phyloP scores from a whole-genome alignment of 208 protist species.

The Acanthamoeba rhysodes region DNA sequence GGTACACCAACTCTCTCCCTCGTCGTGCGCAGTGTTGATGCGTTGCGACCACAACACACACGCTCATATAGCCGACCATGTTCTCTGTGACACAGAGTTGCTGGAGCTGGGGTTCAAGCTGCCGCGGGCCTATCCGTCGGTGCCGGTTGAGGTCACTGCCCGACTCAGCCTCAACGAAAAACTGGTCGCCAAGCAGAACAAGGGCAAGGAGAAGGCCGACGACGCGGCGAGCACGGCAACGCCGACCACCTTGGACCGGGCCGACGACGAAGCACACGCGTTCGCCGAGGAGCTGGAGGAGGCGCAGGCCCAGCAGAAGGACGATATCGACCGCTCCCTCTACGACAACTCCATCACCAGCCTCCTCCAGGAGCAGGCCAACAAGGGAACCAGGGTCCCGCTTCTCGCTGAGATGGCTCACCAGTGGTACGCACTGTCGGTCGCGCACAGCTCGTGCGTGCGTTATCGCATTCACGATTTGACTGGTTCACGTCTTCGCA shows the following conservation, averaged over 20 bases:
- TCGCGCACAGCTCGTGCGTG: too few species aligned
- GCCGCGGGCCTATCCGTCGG: not conserved
- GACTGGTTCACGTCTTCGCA: not conserved
- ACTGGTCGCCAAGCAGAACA: not conserved
- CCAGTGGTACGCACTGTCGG: not conserved
- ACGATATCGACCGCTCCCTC: not conserved
- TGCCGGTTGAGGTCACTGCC: not conserved
- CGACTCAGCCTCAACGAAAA: not conserved
- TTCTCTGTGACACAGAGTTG: not conserved
- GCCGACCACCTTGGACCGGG: not conserved
- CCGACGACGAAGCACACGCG: not conserved
- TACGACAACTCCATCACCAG: not conserved
- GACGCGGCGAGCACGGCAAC: not conserved
- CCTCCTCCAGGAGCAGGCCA: conserved; percentile 24
- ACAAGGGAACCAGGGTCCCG: not conserved
- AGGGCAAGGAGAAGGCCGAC: not conserved
- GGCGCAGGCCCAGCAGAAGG: not conserved
- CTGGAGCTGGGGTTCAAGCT: not conserved
- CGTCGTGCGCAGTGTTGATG: too few species aligned
- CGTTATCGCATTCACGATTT: not conserved
- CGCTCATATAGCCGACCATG: not conserved
- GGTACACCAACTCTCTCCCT: not conserved
- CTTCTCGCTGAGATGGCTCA: not conserved
- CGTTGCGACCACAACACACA: not conserved
- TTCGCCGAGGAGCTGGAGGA: conserved; percentile 1